These are phyloP conservation scores for Ganoderma multipileum DNA, from an alignment of 1,284 basidiomycete species.

Conservation along the genomic window DNA sequence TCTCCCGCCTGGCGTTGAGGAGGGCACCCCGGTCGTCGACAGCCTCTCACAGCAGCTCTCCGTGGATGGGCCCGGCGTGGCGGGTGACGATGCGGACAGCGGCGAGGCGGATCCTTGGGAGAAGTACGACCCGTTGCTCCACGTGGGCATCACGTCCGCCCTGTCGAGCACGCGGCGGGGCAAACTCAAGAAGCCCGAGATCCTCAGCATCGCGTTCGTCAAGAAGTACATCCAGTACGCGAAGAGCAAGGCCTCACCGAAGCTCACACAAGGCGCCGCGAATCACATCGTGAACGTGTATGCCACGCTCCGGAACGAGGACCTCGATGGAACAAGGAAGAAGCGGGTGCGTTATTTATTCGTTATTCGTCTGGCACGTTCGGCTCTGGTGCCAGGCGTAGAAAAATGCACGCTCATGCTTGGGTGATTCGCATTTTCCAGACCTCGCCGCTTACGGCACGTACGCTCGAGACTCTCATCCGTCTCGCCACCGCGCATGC, in stretches of 20 bases:
- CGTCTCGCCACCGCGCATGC: conserved; percentile 98
- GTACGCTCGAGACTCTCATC: conserved; percentile 98
- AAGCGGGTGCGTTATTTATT: conserved; percentile 70
- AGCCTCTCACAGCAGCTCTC: conserved; percentile 88
- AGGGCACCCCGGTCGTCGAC: conserved; percentile 90
- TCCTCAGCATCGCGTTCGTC: conserved; percentile 93
- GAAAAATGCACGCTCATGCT: conserved; percentile 6
- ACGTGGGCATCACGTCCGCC: conserved; percentile 71
- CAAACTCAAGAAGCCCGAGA: conserved; percentile 78
- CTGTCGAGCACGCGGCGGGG: conserved; percentile 55
- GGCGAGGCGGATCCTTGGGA: conserved; percentile 88
- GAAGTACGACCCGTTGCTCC: conserved; percentile 95
- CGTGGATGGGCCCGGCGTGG: conserved; percentile 76
- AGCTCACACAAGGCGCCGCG: conserved; percentile 91
- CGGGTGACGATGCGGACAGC: conserved; percentile 60
- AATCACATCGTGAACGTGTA: conserved; percentile 96
- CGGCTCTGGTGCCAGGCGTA: background rate
- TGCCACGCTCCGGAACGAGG: conserved; percentile 91
- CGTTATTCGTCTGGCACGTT: background rate
- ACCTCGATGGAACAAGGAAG: conserved; percentile 83
- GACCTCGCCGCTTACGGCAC: conserved; percentile 97
- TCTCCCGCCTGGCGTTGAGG: conserved; percentile 94
- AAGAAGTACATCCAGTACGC: conserved; percentile 99
- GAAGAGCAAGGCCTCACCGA: conserved; percentile 87
- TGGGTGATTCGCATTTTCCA: conserved; percentile 54